These are phyloP conservation scores for Dicorynia guianensis DNA, from an alignment of 306 rosid species.

Conservation along the genomic window DNA sequence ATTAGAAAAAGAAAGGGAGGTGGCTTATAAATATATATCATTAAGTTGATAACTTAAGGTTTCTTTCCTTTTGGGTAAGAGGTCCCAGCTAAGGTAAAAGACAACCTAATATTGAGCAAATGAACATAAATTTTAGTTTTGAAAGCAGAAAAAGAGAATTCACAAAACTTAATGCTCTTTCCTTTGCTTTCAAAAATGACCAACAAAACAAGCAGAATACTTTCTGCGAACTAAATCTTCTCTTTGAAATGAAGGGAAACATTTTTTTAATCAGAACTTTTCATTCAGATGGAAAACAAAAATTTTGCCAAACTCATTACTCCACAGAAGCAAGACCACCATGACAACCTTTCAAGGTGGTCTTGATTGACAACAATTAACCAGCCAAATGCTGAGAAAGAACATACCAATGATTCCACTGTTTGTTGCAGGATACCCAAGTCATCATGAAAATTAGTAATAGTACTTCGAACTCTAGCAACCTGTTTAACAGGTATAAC, in stretches of 20 bases:
- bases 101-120: background rate
- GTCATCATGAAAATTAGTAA: slow-evolving; percentile 62
- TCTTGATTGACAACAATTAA: background rate
- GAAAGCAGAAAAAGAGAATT: background rate
- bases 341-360: background rate
- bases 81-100: background rate
- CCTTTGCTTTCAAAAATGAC: background rate
- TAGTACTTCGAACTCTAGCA: slow-evolving; percentile 67
- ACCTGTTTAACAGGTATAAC: slow-evolving; percentile 65
- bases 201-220: background rate
- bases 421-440: slow-evolving; percentile 60
- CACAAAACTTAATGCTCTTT: background rate
- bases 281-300: too few relatives aligned
- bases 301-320: slow-evolving; percentile 21
- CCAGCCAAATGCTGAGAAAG: slow-evolving; percentile 32
- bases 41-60: background rate
- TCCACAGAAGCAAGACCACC: slow-evolving; percentile 18
- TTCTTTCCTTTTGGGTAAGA: background rate
- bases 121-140: background rate
- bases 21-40: too few relatives aligned
- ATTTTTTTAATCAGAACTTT: too few relatives aligned
- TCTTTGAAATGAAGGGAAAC: background rate
- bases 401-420: slow-evolving; percentile 83
- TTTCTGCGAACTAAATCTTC: slow-evolving; percentile 4
- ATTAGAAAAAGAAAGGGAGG: slow-evolving; percentile 22